Evolutionary conservation across 306 rosid species (phyloP), one percentile per base, ranked within the genome.

Genomic region (Arachis stenosperma): DNA sequence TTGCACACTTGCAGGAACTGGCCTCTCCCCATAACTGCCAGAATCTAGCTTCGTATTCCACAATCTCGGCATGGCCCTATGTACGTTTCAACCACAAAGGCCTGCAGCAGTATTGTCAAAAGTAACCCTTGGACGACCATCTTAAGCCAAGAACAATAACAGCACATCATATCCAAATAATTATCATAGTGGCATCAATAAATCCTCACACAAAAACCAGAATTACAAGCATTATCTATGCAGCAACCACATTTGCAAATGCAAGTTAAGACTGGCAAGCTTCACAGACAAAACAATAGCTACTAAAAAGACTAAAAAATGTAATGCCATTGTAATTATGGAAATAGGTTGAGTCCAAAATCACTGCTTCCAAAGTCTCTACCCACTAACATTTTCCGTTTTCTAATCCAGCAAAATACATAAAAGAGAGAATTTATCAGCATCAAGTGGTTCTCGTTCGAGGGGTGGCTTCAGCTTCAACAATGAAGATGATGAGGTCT

Each of bases 21-120:
- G 79, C 67, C 81, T 85, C 46, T 84, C 98, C 71, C 83, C 99
- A n/a, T 84, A 84, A 47, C 81, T 82, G 58, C 83, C 75, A 8
- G 93, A 85, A 78, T 90, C 92, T 39, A 83, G 83, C 40, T 80
- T 86, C 9, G 93, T 91, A 52, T 88, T 83, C 66, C 97, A 87
- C 61, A 91, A 74, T 71, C 84, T 95, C 5, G 97, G 99, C 83
- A 95, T 82, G 2, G 98, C 86, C 64, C 97, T 88, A 42, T 79
- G 37, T 82, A 86, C 77, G 71, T 91, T 17, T 91, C 92, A 79
- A 88, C 93, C 87, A 91, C 79, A 36, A 75, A 81, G 14, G 93
- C 91, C 99, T 95, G 93, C 36, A 71, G 53, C 14, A 65, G 22
- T 22, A 55, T 88, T 90, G 73, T 87, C 90, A 57, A 27, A 22